Percentiles rank a stretch among this genome's conserved stretches.
Conservation (phyloP, 2,329 filamentous ascomycete species). For the Pestalotiopsis sp. region DNA sequence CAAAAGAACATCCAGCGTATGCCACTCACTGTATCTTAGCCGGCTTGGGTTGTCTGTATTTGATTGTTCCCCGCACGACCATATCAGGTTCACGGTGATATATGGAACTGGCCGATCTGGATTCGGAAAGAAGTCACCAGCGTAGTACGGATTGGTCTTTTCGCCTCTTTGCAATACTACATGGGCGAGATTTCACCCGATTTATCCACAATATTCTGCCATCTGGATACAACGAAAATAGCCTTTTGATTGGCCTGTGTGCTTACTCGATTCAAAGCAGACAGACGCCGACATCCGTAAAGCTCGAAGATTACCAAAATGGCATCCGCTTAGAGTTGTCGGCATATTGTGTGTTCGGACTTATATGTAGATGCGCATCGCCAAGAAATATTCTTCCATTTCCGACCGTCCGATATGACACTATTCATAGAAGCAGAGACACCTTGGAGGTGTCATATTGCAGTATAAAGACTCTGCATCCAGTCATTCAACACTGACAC, state of each 20-base stretch:
- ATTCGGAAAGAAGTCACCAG: background rate
- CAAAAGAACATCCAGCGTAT: background rate
- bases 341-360: background rate
- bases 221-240: background rate
- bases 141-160: background rate
- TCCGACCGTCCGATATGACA: background rate
- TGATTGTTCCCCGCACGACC: background rate
- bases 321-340: background rate
- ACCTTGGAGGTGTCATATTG: background rate
- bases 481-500: background rate
- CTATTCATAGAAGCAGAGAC: background rate
- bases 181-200: background rate
- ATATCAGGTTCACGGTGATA: background rate
- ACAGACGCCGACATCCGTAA: background rate
- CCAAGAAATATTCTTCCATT: background rate
- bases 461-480: background rate
- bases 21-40: background rate
- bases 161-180: background rate
- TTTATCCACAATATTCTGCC: background rate
- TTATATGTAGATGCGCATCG: background rate
- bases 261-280: background rate
- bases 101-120: background rate
- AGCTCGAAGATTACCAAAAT: background rate
- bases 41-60: background rate
- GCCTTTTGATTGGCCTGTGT: background rate